phyloP scores from a whole-genome alignment of 2,329 filamentous ascomycete genomes.

The Diplodia intermedia region DNA sequence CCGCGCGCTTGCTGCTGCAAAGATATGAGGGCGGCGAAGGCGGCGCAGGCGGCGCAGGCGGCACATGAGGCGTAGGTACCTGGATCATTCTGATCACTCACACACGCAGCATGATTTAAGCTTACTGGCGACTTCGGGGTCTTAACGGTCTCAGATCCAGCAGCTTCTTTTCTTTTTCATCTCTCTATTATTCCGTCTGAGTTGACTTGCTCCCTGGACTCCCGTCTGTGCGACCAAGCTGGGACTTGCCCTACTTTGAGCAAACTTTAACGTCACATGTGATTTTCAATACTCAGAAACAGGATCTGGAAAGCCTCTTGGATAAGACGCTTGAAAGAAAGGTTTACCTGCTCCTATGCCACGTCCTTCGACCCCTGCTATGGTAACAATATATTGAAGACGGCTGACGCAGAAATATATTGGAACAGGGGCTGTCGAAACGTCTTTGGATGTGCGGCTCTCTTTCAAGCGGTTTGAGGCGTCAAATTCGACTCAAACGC shows the following conservation, averaged over 20 bases:
- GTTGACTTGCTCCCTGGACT: not conserved
- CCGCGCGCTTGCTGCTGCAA: slow-evolving; percentile 21
- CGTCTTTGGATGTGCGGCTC: not conserved
- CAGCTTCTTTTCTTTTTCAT: not conserved
- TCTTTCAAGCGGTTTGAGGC: not conserved
- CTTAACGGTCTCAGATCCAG: not conserved
- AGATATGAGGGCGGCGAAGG: not conserved
- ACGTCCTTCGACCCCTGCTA: not conserved
- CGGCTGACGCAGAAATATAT: slow-evolving; percentile 11
- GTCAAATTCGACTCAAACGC: not conserved
- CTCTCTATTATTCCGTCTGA: not conserved
- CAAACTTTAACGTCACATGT: slow-evolving; percentile 12
- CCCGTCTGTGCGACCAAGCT: not conserved
- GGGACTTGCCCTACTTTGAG: not conserved
- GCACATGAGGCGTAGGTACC: slow-evolving; percentile 11
- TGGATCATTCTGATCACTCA: not conserved
- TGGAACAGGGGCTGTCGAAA: slow-evolving; percentile 11
- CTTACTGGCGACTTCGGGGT: not conserved
- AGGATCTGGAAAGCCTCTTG: not conserved
- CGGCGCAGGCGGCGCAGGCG: not conserved
- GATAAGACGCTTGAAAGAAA: slow-evolving; percentile 1
- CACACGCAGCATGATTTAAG: slow-evolving; percentile 3
- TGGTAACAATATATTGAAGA: slow-evolving; percentile 12
- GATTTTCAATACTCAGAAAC: not conserved
- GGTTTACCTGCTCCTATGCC: not conserved